phyloP scores from a whole-genome alignment of 2,329 filamentous ascomycete genomes.

The Didymella segeticola region DNA sequence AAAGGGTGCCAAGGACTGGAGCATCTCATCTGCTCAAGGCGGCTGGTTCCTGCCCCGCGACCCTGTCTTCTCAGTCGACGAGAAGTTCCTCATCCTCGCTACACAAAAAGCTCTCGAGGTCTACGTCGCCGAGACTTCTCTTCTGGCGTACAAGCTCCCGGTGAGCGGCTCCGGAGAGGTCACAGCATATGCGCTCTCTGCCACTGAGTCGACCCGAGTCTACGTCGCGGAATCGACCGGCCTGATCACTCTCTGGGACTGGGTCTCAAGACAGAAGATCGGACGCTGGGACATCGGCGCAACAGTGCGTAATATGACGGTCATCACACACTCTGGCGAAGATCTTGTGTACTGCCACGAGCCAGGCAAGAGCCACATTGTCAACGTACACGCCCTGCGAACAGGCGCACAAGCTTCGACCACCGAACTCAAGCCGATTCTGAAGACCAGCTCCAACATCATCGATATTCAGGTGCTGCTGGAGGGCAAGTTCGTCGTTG shows the following conservation, averaged over 20 bases:
- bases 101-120: constrained; percentile 79
- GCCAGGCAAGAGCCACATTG: constrained; percentile 48
- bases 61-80: constrained; percentile 64
- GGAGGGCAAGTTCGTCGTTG: constrained; percentile 66
- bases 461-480: constrained; percentile 54
- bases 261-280: constrained; percentile 56
- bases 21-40: constrained; percentile 57
- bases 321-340: constrained; percentile 39
- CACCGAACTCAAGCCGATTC: constrained; percentile 44
- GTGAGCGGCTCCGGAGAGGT: constrained; percentile 52
- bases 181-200: constrained; percentile 60
- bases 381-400: constrained; percentile 45
- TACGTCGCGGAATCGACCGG: constrained; percentile 62
- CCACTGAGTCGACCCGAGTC: constrained; percentile 58
- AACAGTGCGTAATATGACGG: constrained; percentile 44
- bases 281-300: constrained; percentile 53
- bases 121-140: constrained; percentile 81
- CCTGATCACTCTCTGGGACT: constrained; percentile 64
- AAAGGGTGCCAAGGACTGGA: constrained; percentile 29
- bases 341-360: constrained; percentile 51
- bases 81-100: constrained; percentile 72
- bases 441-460: constrained; percentile 47
- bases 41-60: constrained; percentile 64
- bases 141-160: constrained; percentile 76
- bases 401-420: constrained; percentile 35